These are phyloP conservation scores for Russula ochroleuca DNA, from an alignment of 768 basidiomycete species.

Conservation along the genomic window DNA sequence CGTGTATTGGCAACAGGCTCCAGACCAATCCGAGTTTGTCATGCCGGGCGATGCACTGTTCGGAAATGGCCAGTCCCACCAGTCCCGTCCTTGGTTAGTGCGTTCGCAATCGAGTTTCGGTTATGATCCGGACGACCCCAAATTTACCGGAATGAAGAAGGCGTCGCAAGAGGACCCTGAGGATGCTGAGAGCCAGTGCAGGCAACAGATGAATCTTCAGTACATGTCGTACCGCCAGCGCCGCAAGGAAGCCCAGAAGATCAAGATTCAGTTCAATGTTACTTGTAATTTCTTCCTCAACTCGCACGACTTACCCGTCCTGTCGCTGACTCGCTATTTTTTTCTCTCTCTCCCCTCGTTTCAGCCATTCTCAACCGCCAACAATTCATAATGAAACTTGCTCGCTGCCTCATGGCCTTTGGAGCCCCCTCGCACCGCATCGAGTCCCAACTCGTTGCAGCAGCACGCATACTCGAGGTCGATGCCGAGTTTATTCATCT, in stretches of 20 bases:
- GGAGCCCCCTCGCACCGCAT: constrained; percentile 93
- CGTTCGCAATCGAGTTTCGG: constrained; percentile 18
- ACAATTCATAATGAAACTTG: constrained; percentile 80
- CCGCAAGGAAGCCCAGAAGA: constrained; percentile 58
- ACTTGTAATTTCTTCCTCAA: constrained; percentile 43
- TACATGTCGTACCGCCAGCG: constrained; percentile 66
- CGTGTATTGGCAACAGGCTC: constrained; percentile 19
- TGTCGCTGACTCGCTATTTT: background rate
- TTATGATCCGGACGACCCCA: constrained; percentile 66
- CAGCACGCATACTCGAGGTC: constrained; percentile 84
- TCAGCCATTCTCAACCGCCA: constrained; percentile 76
- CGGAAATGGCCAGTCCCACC: background rate
- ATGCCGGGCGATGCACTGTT: constrained; percentile 5
- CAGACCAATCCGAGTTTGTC: constrained; percentile 19
- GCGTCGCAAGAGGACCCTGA: constrained; percentile 53
- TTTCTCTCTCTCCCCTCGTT: background rate
- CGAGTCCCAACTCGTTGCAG: constrained; percentile 85
- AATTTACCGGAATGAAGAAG: constrained; percentile 53
- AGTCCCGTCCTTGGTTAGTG: constrained; percentile 11
- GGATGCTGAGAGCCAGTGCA: constrained; percentile 55
- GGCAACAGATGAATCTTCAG: constrained; percentile 37
- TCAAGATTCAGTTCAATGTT: constrained; percentile 71
- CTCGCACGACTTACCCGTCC: background rate
- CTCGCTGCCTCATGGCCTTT: constrained; percentile 84
- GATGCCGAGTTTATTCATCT: constrained; percentile 89